A percentile compares a stretch with the other conserved stretches of the same genome.
Evolutionary conservation across 495 filamentous ascomycete species (phyloP).

Genomic region (Podospora australis): DNA sequence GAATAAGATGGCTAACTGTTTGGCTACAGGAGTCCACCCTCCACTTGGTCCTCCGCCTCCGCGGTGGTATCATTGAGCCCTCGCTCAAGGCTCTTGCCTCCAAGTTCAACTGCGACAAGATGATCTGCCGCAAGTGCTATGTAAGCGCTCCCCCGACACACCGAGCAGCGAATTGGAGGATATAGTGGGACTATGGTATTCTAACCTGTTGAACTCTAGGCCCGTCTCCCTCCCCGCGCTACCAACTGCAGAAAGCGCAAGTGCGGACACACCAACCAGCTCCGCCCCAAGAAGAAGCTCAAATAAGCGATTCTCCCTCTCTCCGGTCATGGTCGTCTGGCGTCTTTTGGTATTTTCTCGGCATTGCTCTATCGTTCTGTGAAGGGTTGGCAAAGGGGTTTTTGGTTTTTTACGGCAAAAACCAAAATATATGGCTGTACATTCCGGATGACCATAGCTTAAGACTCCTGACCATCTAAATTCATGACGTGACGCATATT

Average conservation of each 20-base stretch:
- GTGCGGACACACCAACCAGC: constrained; percentile 99
- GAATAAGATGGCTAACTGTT: constrained; percentile 9
- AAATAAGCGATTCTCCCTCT: constrained; percentile 58
- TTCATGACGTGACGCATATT: constrained; percentile 4
- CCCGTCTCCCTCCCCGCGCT: constrained; percentile 93
- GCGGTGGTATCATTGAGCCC: constrained; percentile 99
- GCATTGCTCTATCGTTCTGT: constrained; percentile 25
- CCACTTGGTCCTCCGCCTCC: constrained; percentile 97
- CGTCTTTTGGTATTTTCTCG: constrained; percentile 31
- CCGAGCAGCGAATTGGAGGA: not conserved
- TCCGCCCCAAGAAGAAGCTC: constrained; percentile 99
- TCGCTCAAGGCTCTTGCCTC: constrained; percentile 95
- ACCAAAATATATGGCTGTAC: constrained; percentile 20
- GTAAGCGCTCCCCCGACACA: constrained; percentile 11
- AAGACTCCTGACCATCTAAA: constrained; percentile 23
- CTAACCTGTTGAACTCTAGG: constrained; percentile 42
- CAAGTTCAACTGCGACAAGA: constrained; percentile 99
- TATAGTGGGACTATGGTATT: not conserved
- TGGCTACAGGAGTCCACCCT: constrained; percentile 84
- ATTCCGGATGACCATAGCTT: constrained; percentile 28
- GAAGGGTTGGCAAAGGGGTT: constrained; percentile 20
- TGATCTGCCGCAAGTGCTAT: constrained; percentile 99
- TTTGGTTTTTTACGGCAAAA: constrained; percentile 5
- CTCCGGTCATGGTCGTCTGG: constrained; percentile 30
- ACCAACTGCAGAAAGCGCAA: constrained; percentile 99